Evolutionary conservation across 768 basidiomycete genomes (phyloP).

Genomic region (Lactarius hengduanensis): DNA sequence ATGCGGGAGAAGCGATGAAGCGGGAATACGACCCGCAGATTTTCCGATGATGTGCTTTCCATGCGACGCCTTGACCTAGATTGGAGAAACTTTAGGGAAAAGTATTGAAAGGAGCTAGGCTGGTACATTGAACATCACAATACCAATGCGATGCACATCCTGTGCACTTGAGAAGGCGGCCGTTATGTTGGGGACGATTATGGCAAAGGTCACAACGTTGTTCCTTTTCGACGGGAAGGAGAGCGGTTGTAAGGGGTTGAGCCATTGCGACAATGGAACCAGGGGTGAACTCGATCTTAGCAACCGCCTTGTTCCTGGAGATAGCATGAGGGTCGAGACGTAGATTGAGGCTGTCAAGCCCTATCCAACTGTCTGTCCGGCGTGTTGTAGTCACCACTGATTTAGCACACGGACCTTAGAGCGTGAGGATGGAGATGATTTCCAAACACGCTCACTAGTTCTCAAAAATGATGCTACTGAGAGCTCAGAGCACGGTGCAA

Average conservation of each 20-base stretch:
- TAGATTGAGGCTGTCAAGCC: constrained; percentile 22
- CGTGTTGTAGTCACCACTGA: background rate
- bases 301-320: constrained; percentile 52
- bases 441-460: background rate
- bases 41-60: constrained; percentile 62
- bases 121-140: constrained; percentile 62
- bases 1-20: constrained; percentile 47
- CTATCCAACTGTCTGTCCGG: background rate
- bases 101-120: constrained; percentile 5
- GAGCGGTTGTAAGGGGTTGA: constrained; percentile 45
- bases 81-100: constrained; percentile 20
- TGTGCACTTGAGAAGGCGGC: constrained; percentile 53
- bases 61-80: constrained; percentile 67
- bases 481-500: background rate
- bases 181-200: constrained; percentile 34
- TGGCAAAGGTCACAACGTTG: constrained; percentile 68
- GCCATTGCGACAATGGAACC: constrained; percentile 53
- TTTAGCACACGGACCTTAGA: background rate
- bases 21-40: constrained; percentile 61
- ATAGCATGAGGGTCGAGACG: constrained; percentile 46
- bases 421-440: background rate
- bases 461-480: background rate
- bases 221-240: constrained; percentile 59
- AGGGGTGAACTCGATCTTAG: constrained; percentile 39
- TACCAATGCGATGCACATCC: constrained; percentile 75